phyloP scores from a whole-genome alignment of 2,329 filamentous ascomycete genomes.

The Phaeosphaeria sp. region DNA sequence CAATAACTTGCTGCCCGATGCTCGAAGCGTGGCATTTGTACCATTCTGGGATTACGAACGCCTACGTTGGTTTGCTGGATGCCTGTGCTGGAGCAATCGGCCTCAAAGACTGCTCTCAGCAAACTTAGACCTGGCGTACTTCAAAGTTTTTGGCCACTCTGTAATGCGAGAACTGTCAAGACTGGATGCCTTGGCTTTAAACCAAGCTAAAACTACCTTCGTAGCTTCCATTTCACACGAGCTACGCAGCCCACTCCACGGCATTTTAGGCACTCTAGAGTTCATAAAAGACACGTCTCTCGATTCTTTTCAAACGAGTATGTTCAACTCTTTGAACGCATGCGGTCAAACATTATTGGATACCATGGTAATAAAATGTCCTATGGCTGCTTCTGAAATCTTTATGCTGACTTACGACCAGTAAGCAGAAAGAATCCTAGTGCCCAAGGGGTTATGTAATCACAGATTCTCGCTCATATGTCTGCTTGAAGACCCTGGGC shows the following conservation, averaged over 20 bases:
- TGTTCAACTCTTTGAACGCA: constrained; percentile 50
- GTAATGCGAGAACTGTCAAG: constrained; percentile 64
- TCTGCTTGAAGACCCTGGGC: too few species aligned
- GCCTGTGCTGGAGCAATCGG: constrained; percentile 44
- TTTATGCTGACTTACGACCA: too few species aligned
- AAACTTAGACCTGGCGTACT: constrained; percentile 41
- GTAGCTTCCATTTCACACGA: constrained; percentile 61
- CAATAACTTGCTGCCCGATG: constrained; percentile 11
- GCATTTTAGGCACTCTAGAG: constrained; percentile 55
- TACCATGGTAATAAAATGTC: constrained; percentile 25
- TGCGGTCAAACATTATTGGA: constrained; percentile 61
- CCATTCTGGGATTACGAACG: constrained; percentile 50
- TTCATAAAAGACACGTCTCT: constrained; percentile 54
- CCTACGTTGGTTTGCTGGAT: constrained; percentile 46
- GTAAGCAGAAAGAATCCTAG: too few species aligned
- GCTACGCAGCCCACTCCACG: constrained; percentile 53
- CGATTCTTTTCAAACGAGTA: constrained; percentile 52
- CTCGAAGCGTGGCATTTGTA: constrained; percentile 45
- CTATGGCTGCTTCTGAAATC: too few species aligned
- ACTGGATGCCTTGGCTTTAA: constrained; percentile 56
- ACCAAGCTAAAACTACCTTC: constrained; percentile 58
- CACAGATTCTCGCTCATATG: too few species aligned
- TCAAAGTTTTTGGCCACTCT: constrained; percentile 52
- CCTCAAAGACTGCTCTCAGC: constrained; percentile 35
- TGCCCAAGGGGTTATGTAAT: too few species aligned